Evolutionary conservation across 1,284 basidiomycete genomes (phyloP), one percentile per base, ranked within the genome.

Genomic region (Tremellales sp.): DNA sequence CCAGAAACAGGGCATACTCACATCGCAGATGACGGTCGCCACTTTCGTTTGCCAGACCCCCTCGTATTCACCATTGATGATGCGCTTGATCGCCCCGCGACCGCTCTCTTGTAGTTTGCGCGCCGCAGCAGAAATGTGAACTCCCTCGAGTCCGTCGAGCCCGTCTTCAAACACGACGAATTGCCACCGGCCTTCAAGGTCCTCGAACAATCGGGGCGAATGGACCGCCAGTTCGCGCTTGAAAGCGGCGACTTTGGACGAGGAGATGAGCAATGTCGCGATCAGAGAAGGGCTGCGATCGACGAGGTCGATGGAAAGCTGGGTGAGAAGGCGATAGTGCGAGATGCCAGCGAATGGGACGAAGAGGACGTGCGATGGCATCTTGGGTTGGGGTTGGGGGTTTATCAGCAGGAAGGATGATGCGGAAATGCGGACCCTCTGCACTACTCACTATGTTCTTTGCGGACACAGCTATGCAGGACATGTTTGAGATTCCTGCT

Each of bases 341-440:
- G 37, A 39, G 19, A 39, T 10, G 19, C 22, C 9, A 25, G 6
- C 13, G 14, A 39, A 9, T 9, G 37, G 37, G 8, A 39, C 37
- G 37, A 39, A 39, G 37, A 39, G 22, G 9, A 39, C 16, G 21
- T 39, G 37, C n/a, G n/a, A n/a, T n/a, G n/a, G n/a, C n/a, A n/a
- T n/a, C n/a, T n/a, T n/a, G n/a, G n/a, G n/a, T n/a, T n/a, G n/a
- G n/a, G n/a, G n/a, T n/a, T n/a, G n/a, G n/a, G n/a, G n/a, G n/a
- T n/a, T n/a, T n/a, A n/a, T n/a, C n/a, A n/a, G n/a, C n/a, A n/a
- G n/a, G n/a, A n/a, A n/a, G n/a, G n/a, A n/a, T n/a, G n/a, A n/a
- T n/a, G n/a, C n/a, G n/a, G n/a, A n/a, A n/a, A n/a, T n/a, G n/a
- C n/a, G n/a, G n/a, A n/a, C n/a, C n/a, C n/a, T n/a, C n/a, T n/a